Conservation (phyloP, 345 rosid species). For the Cochlearia excelsa region DNA sequence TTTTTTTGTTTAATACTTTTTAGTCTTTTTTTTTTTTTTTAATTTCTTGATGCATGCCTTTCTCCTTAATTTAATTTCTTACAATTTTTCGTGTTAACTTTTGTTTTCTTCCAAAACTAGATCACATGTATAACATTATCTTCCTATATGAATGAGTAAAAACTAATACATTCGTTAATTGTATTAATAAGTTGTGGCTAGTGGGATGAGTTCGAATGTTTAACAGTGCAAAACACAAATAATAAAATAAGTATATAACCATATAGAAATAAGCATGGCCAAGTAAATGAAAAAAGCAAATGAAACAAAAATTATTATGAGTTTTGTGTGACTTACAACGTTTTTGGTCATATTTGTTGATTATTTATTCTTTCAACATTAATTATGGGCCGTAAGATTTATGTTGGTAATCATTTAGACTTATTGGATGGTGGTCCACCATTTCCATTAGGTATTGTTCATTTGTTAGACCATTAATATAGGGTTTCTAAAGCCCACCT, state of each 20-base stretch:
- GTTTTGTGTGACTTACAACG: not conserved
- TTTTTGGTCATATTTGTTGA: not conserved
- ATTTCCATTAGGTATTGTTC: constrained; percentile 9
- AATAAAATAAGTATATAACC: too few species aligned
- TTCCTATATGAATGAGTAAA: not conserved
- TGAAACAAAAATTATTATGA: not conserved
- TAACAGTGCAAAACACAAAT: too few species aligned
- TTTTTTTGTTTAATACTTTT: constrained; percentile 22
- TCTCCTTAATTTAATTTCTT: constrained; percentile 18
- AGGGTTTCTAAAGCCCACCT: too few species aligned
- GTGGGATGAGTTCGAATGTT: too few species aligned
- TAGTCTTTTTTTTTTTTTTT: not conserved
- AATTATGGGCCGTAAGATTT: constrained; percentile 2
- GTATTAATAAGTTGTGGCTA: not conserved
- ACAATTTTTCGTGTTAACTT: constrained; percentile 14
- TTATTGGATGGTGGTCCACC: constrained; percentile 24
- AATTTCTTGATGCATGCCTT: constrained; percentile 3
- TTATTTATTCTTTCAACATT: constrained; percentile 1
- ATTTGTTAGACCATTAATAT: constrained; percentile 14
- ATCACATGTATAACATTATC: constrained; percentile 21
- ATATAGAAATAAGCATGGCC: too few species aligned
- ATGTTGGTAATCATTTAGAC: constrained; percentile 21
- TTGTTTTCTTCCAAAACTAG: constrained; percentile 26
- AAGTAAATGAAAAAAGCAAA: too few species aligned
- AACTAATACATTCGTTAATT: not conserved